Percentiles rank a stretch among this genome's conserved stretches.
These are phyloP conservation scores for Globisporangium lucens DNA, from an alignment of 352 stramenopile genomes.

Conservation along the genomic window DNA sequence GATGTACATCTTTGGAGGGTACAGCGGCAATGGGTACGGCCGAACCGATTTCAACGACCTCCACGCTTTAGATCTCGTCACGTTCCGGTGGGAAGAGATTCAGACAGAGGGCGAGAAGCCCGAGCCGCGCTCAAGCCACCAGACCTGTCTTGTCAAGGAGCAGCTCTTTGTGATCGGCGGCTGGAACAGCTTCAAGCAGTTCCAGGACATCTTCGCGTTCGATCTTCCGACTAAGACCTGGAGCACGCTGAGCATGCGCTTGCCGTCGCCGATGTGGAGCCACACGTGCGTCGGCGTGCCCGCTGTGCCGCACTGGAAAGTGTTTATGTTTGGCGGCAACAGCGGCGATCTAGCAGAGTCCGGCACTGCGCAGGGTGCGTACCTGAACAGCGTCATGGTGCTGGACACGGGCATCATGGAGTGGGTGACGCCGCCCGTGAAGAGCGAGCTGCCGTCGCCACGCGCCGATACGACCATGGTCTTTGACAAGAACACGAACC, in stretches of 20 bases:
- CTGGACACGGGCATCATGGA: conserved; percentile 90
- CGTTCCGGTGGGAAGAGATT: conserved; percentile 90
- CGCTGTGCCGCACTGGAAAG: conserved; percentile 96
- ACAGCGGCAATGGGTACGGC: conserved; percentile 94
- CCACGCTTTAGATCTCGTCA: conserved; percentile 87
- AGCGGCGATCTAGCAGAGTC: conserved; percentile 91
- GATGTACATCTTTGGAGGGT: conserved; percentile 95
- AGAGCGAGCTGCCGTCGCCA: conserved; percentile 79
- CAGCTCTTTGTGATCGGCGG: conserved; percentile 94
- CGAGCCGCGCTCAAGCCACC: conserved; percentile 91
- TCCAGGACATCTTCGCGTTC: conserved; percentile 95
- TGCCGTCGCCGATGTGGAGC: conserved; percentile 90
- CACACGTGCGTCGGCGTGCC: conserved; percentile 92
- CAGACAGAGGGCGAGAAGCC: conserved; percentile 87
- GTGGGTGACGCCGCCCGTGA: conserved; percentile 60
- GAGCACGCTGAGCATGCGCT: conserved; percentile 56
- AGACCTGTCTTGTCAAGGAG: conserved; percentile 87
- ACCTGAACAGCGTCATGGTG: conserved; percentile 89
- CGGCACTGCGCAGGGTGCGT: conserved; percentile 82
- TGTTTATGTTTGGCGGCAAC: conserved; percentile 97
- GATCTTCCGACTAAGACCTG: conserved; percentile 87
- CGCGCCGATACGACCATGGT: conserved; percentile 93
- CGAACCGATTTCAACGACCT: conserved; percentile 96
- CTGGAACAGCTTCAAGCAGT: conserved; percentile 95
- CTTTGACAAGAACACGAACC: conserved; percentile 89